Percentiles rank a stretch among this genome's conserved stretches.
These are phyloP conservation scores for Neckera pumila DNA, from an alignment of 225 moss, liverwort and hornwort genomes.

Conservation along the genomic window DNA sequence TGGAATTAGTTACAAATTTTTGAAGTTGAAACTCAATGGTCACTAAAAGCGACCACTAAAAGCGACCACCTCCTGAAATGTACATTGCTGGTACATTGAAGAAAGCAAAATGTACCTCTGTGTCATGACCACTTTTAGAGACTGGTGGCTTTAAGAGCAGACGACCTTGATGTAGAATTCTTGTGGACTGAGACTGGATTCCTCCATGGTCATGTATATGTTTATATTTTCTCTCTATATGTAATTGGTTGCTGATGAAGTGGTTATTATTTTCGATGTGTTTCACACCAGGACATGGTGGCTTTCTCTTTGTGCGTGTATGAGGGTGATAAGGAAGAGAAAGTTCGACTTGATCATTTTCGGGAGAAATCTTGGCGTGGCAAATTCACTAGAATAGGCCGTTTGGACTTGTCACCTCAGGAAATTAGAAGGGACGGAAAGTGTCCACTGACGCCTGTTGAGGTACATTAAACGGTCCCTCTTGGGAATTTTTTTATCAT, in stretches of 20 bases:
- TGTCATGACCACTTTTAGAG: too few species aligned
- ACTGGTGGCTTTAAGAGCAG: too few species aligned
- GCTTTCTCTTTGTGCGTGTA: conserved; percentile 89
- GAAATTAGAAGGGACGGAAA: conserved; percentile 74
- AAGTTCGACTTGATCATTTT: conserved; percentile 59
- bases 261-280: not conserved
- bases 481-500: too few species aligned
- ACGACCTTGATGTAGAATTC: not conserved
- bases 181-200: not conserved
- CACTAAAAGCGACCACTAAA: too few species aligned
- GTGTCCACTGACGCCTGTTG: conserved; percentile 90
- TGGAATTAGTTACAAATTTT: too few species aligned
- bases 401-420: conserved; percentile 38
- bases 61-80: too few species aligned
- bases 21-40: too few species aligned
- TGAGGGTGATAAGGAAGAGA: conserved; percentile 62
- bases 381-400: conserved; percentile 69
- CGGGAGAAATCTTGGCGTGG: conserved; percentile 88
- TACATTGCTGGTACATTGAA: too few species aligned
- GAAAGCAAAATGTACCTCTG: too few species aligned
- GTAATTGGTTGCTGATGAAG: not conserved
- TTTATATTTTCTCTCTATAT: not conserved
- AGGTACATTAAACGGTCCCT: conserved; percentile 11
- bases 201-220: too few species aligned
- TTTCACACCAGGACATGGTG: conserved; percentile 72